phyloP scores from a whole-genome alignment of 1,139 yeast species.

The Candida sojae region DNA sequence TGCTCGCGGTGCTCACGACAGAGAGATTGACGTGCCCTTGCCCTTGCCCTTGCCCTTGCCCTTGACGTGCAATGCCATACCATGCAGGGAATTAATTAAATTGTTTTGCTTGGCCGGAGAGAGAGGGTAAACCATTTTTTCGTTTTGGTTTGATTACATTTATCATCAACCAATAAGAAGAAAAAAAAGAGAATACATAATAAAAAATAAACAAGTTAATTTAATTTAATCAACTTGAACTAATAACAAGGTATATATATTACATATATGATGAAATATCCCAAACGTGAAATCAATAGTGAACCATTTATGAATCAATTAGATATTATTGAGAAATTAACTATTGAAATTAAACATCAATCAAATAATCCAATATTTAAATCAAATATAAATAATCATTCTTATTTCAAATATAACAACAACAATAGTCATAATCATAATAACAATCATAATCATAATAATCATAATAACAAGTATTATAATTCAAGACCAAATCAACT shows the following conservation, averaged over 20 bases:
- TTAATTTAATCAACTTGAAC: background rate
- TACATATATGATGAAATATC: constrained; percentile 10
- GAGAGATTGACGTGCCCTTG: too few relatives aligned
- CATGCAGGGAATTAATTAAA: too few relatives aligned
- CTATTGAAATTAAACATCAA: constrained; percentile 34
- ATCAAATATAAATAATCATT: constrained; percentile 5
- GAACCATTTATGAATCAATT: constrained; percentile 37
- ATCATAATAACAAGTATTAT: background rate
- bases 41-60: too few relatives aligned
- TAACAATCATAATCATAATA: background rate
- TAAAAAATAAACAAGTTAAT: background rate
- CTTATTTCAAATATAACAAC: background rate
- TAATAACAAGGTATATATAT: too few relatives aligned
- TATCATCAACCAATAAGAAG: background rate
- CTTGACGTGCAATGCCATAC: too few relatives aligned
- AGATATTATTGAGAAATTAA: constrained; percentile 31
- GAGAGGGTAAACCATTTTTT: too few relatives aligned
- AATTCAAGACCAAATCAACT: background rate
- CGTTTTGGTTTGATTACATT: background rate
- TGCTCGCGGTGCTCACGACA: too few relatives aligned
- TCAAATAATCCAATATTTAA: constrained; percentile 18
- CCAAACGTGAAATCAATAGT: constrained; percentile 26
- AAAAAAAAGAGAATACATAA: too few relatives aligned
- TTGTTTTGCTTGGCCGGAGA: too few relatives aligned
- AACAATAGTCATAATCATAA: background rate